A percentile compares a stretch with the other conserved stretches of the same genome.
Conservation (phyloP, 768 basidiomycete genomes). For the Leccinum subtestaceum region DNA sequence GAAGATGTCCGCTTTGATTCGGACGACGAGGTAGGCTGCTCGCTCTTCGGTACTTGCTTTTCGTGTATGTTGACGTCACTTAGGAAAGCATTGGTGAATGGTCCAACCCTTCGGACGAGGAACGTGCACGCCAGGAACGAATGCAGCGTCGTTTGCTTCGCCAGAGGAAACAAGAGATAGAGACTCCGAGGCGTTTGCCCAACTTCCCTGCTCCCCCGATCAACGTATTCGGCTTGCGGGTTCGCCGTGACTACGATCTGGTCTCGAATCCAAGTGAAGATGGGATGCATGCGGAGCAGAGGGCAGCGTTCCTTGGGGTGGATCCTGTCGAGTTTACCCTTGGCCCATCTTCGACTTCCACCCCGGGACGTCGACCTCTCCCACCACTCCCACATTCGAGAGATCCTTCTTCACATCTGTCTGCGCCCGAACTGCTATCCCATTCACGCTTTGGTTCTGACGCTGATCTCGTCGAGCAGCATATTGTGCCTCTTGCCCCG, state of each 20-base stretch:
- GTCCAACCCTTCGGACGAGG: slow-evolving; percentile 91
- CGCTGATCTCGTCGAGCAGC: slow-evolving; percentile 36
- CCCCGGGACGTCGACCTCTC: slow-evolving; percentile 46
- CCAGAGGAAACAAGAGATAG: slow-evolving; percentile 43
- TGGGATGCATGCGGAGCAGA: slow-evolving; percentile 36
- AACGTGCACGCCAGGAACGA: slow-evolving; percentile 69
- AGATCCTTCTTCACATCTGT: slow-evolving; percentile 57
- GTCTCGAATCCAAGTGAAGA: slow-evolving; percentile 89
- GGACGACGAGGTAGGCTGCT: slow-evolving; percentile 62
- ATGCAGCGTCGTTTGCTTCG: slow-evolving; percentile 61
- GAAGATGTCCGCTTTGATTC: slow-evolving; percentile 63
- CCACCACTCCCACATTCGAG: slow-evolving; percentile 67
- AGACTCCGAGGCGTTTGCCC: slow-evolving; percentile 70
- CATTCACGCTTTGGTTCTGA: slow-evolving; percentile 56
- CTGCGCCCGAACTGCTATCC: slow-evolving; percentile 55
- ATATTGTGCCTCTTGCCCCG: slow-evolving; percentile 14
- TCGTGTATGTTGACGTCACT: slow-evolving; percentile 8
- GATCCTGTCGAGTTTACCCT: slow-evolving; percentile 44
- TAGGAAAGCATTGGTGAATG: slow-evolving; percentile 80
- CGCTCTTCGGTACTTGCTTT: background rate
- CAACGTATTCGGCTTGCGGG: slow-evolving; percentile 41
- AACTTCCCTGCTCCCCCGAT: slow-evolving; percentile 79
- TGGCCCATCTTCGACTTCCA: slow-evolving; percentile 43
- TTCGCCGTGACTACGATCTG: slow-evolving; percentile 58
- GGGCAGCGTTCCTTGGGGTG: slow-evolving; percentile 44